Evolutionary conservation across 345 rosid species (phyloP), one percentile per base, ranked within the genome.

Genomic region (Firmiana major): DNA sequence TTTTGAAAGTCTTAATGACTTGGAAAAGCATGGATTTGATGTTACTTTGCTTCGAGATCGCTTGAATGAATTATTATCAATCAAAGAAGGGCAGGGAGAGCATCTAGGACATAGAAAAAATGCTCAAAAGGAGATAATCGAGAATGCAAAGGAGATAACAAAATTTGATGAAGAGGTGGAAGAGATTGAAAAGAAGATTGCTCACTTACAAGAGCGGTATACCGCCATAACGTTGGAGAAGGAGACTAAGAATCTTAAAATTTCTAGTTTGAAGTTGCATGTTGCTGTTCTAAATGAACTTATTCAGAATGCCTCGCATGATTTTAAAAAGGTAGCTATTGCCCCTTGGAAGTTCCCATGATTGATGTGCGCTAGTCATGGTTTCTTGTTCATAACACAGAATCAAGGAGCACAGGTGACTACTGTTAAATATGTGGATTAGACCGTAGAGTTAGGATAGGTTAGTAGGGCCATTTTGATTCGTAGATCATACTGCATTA

Each of bases 11-110:
- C 89, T 93, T 72, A 42, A 63, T 63, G 88, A 86, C 78, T 75
- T 91, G 38, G 93, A 86, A 82, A 88, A 82, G 72, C 86, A 88
- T 55, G 98, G 98, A 42, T 93, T 93, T 74, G 85, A 89, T 75
- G 86, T 88, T 59, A 73, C 81, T 8, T 38, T 83, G 34, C 90
- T 82, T 34, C 79, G 34, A 60, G 31, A 9, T 66, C 89, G 88
- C 40, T 79, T 93, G 53, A 77, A 76, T 55, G 83, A 86, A 67
- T 78, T 93, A 76, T 57, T 89, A 46, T 77, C 84, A 19, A 71
- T 90, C n/a, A 88, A 85, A 78, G 86, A 85, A 64, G 43, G 72
- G 22, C 86, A 82, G 60, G 84, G 31, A 43, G 68, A 72, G 79
- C 76, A 83, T 26, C 38, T 79, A 55, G 83, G 81, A 46, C 84